Evolutionary conservation across 2,329 filamentous ascomycete genomes (phyloP).

Genomic region (Aspergillus sp.): DNA sequence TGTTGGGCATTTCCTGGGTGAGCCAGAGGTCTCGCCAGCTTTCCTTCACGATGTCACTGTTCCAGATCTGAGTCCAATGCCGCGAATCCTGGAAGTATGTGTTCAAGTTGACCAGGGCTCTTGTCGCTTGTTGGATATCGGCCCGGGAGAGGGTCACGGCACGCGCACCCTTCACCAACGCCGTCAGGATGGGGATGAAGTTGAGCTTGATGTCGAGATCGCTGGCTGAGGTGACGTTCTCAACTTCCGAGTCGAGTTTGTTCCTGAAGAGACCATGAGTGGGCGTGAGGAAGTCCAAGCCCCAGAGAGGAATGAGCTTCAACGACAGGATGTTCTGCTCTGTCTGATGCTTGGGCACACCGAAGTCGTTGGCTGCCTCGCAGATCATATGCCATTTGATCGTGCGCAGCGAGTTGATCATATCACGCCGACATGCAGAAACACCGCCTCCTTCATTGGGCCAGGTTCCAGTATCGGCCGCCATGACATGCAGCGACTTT

Average conservation of each 20-base stretch:
- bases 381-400: constrained; percentile 56
- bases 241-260: constrained; percentile 51
- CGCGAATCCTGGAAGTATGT: constrained; percentile 50
- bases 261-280: constrained; percentile 56
- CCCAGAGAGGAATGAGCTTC: constrained; percentile 55
- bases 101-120: constrained; percentile 50
- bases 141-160: constrained; percentile 42
- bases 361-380: constrained; percentile 56
- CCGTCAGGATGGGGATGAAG: constrained; percentile 54
- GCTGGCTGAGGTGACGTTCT: constrained; percentile 45
- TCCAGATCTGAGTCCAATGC: constrained; percentile 50
- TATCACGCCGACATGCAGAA: constrained; percentile 54
- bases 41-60: constrained; percentile 42
- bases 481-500: constrained; percentile 51
- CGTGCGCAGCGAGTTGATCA: constrained; percentile 53
- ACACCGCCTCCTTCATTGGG: constrained; percentile 54
- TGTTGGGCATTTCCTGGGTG: constrained; percentile 42
- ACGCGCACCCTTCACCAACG: constrained; percentile 51
- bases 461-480: constrained; percentile 53
- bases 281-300: constrained; percentile 52
- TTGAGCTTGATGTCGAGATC: constrained; percentile 50
- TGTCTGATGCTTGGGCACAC: constrained; percentile 54
- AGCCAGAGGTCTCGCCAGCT: constrained; percentile 50
- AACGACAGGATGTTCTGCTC: constrained; percentile 55
- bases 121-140: constrained; percentile 46